phyloP scores from a whole-genome alignment of 192 early-diverging fungal species.

The Jimgerdemannia flammicorona region DNA sequence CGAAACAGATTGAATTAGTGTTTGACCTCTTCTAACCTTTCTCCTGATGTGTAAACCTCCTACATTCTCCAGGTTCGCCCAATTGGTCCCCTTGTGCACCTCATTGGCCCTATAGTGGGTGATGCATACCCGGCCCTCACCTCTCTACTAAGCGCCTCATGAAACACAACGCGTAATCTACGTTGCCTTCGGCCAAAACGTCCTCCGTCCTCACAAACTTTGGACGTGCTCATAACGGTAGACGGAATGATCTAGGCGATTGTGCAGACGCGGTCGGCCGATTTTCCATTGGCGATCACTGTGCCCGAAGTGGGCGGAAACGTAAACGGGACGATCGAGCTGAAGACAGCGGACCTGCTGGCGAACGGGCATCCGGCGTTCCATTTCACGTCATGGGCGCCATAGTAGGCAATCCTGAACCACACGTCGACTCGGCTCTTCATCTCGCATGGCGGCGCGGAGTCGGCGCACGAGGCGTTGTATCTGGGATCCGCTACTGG shows the following conservation, averaged over 20 bases:
- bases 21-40: too few relatives aligned
- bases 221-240: conserved; percentile 19
- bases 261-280: neutral
- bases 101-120: conserved; percentile 30
- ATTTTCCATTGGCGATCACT: neutral
- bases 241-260: conserved; percentile 33
- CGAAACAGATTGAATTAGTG: too few relatives aligned
- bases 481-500: conserved; percentile 19
- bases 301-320: neutral
- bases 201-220: conserved; percentile 5
- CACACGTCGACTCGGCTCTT: conserved; percentile 22
- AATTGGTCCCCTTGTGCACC: conserved; percentile 20
- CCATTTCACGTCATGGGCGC: conserved; percentile 11
- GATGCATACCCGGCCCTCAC: conserved; percentile 11
- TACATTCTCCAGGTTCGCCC: conserved; percentile 9
- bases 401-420: conserved; percentile 27
- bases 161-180: conserved; percentile 16
- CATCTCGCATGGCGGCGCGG: conserved; percentile 23
- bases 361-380: conserved; percentile 4
- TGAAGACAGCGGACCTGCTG: neutral
- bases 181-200: conserved; percentile 26
- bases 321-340: neutral
- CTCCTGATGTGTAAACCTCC: too few relatives aligned
- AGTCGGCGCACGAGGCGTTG: conserved; percentile 27
- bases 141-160: neutral